Evolutionary conservation across 768 basidiomycete genomes (phyloP).

Genomic region (Hygrocybe coccinea): DNA sequence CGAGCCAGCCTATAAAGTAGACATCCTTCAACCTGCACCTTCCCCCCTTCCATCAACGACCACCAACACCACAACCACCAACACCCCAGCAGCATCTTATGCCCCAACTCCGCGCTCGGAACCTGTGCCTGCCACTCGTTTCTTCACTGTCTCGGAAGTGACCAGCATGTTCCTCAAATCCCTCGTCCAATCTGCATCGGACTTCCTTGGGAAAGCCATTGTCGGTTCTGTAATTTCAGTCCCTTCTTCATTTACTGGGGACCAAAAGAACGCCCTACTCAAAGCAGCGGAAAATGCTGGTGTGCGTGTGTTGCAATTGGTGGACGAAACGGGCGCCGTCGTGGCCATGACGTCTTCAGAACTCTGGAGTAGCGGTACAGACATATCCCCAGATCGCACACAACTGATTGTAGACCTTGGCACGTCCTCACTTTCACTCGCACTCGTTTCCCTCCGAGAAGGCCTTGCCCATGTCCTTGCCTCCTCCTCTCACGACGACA

Average conservation of each 20-base stretch:
- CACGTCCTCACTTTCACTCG: constrained; percentile 61
- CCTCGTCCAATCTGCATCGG: constrained; percentile 80
- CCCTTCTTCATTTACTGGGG: constrained; percentile 67
- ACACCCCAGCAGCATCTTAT: constrained; percentile 60
- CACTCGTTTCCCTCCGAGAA: constrained; percentile 67
- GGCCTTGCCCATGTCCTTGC: constrained; percentile 68
- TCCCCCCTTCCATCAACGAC: constrained; percentile 51
- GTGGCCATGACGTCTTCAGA: constrained; percentile 51
- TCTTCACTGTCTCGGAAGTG: constrained; percentile 79
- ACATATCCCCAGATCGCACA: constrained; percentile 57
- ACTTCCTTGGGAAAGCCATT: constrained; percentile 80
- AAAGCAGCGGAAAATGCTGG: constrained; percentile 77
- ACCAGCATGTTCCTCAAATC: constrained; percentile 81
- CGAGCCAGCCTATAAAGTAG: constrained; percentile 79
- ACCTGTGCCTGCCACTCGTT: constrained; percentile 58
- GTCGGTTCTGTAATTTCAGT: constrained; percentile 80
- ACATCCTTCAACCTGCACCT: constrained; percentile 75
- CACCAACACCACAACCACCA: constrained; percentile 46
- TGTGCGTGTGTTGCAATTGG: constrained; percentile 75
- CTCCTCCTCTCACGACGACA: constrained; percentile 39
- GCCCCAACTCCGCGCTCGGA: constrained; percentile 70
- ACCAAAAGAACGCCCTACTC: constrained; percentile 65
- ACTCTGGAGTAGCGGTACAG: constrained; percentile 33
- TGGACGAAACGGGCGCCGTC: constrained; percentile 84
- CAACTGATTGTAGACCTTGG: constrained; percentile 82